These are phyloP conservation scores for Zygosaccharomyces rouxii DNA, from an alignment of 805 yeast genomes.

Conservation along the genomic window DNA sequence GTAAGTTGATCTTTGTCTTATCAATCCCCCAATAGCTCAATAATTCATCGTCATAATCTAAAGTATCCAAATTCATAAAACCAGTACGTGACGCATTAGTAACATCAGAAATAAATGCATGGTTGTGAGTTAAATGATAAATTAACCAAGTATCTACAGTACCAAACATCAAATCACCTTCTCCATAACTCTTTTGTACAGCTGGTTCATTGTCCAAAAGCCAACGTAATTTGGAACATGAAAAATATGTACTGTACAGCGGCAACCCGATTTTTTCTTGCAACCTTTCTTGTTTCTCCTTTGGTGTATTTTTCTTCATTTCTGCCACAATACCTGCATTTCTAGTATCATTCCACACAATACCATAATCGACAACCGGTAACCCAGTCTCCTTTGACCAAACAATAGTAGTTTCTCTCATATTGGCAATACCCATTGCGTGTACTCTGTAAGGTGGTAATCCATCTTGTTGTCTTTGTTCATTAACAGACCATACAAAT, in stretches of 20 bases:
- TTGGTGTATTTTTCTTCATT: conserved; percentile 50
- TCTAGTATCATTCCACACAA: conserved; percentile 95
- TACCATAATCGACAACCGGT: conserved; percentile 76
- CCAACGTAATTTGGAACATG: conserved; percentile 89
- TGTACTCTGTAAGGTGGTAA: conserved; percentile 56
- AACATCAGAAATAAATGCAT: conserved; percentile 73
- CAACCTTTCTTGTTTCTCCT: conserved; percentile 53
- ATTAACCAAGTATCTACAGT: conserved; percentile 94
- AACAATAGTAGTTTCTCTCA: conserved; percentile 89
- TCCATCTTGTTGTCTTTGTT: conserved; percentile 41
- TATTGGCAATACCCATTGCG: conserved; percentile 86
- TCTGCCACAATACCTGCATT: conserved; percentile 67
- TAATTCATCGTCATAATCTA: conserved; percentile 70
- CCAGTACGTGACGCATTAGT: conserved; percentile 90
- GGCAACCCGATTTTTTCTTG: conserved; percentile 77
- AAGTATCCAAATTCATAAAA: conserved; percentile 76
- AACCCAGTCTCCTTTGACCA: conserved; percentile 83
- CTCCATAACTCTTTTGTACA: conserved; percentile 63
- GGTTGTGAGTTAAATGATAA: conserved; percentile 70
- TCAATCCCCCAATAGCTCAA: conserved; percentile 79
- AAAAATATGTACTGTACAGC: conserved; percentile 75
- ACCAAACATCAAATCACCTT: conserved; percentile 82
- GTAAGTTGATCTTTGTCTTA: conserved; percentile 56
- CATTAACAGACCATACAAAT: conserved; percentile 53
- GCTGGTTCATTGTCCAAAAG: conserved; percentile 70